phyloP scores from a whole-genome alignment of 2,329 filamentous ascomycete genomes.

The Tolypocladium album region DNA sequence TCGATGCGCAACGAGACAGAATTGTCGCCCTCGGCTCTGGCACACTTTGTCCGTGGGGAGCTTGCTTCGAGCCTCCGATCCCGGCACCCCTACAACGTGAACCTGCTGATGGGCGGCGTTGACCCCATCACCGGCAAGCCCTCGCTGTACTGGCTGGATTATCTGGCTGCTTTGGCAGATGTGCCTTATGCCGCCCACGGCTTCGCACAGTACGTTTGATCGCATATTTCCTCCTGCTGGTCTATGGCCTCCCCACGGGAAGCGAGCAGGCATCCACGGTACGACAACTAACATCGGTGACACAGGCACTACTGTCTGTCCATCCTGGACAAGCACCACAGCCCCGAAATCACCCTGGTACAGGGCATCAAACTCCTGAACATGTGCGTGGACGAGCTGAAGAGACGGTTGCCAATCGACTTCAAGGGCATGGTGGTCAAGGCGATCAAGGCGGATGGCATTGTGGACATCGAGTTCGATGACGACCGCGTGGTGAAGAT shows the following conservation, averaged over 20 bases:
- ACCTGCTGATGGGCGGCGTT: constrained; percentile 86
- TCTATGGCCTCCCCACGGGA: not conserved
- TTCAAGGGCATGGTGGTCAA: constrained; percentile 97
- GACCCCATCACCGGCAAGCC: constrained; percentile 88
- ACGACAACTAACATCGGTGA: constrained; percentile 1
- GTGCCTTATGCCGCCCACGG: constrained; percentile 95
- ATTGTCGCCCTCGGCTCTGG: constrained; percentile 78
- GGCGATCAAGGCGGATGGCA: constrained; percentile 88
- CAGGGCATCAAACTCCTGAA: constrained; percentile 85
- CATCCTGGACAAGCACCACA: constrained; percentile 96
- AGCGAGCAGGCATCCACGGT: not conserved
- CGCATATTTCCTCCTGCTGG: not conserved
- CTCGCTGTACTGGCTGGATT: constrained; percentile 93
- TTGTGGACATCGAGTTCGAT: constrained; percentile 75
- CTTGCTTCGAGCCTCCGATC: constrained; percentile 84
- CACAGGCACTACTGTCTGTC: constrained; percentile 90
- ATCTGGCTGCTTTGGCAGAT: constrained; percentile 78
- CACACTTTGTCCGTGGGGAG: constrained; percentile 88
- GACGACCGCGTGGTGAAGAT: constrained; percentile 63
- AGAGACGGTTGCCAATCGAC: constrained; percentile 92
- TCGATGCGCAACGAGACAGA: constrained; percentile 96
- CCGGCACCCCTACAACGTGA: constrained; percentile 91
- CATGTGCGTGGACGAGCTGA: constrained; percentile 95
- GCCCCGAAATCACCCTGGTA: constrained; percentile 82
- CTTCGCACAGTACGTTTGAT: constrained; percentile 72